Conservation (phyloP, 75 land plant species). For the Picea glauca region DNA sequence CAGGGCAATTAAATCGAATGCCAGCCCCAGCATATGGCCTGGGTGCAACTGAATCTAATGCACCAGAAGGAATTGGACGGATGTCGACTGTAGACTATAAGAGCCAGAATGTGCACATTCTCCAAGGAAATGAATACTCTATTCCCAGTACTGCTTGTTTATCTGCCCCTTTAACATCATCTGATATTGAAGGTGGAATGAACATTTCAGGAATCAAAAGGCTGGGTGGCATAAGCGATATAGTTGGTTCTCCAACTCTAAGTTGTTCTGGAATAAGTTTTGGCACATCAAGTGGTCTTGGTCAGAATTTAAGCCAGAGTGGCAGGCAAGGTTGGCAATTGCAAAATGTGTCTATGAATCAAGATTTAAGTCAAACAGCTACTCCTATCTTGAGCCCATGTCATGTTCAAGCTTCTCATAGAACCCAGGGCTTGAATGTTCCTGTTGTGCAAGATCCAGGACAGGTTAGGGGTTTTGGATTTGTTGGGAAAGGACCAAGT, state of each 20-base stretch:
- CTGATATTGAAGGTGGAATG: background rate
- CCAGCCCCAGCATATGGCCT: background rate
- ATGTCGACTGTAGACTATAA: background rate
- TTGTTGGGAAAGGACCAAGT: background rate
- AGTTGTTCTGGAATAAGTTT: background rate
- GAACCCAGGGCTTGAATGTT: background rate
- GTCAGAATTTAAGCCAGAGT: background rate
- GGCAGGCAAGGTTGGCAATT: background rate
- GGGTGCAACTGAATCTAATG: background rate
- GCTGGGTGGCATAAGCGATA: background rate
- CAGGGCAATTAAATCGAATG: background rate
- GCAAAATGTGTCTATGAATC: background rate
- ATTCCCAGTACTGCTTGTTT: background rate
- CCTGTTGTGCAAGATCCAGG: background rate
- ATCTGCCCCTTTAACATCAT: background rate
- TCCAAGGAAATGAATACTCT: background rate
- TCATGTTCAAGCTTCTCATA: background rate
- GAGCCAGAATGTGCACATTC: background rate
- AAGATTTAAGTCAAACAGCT: background rate
- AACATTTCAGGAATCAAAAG: background rate
- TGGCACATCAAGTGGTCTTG: background rate
- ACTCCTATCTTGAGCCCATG: background rate
- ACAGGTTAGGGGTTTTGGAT: background rate
- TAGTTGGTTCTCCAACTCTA: slow-evolving; percentile 1
- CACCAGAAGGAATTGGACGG: background rate